Conservation (phyloP, 2,329 filamentous ascomycete species). For the Parastagonospora nodorum region DNA sequence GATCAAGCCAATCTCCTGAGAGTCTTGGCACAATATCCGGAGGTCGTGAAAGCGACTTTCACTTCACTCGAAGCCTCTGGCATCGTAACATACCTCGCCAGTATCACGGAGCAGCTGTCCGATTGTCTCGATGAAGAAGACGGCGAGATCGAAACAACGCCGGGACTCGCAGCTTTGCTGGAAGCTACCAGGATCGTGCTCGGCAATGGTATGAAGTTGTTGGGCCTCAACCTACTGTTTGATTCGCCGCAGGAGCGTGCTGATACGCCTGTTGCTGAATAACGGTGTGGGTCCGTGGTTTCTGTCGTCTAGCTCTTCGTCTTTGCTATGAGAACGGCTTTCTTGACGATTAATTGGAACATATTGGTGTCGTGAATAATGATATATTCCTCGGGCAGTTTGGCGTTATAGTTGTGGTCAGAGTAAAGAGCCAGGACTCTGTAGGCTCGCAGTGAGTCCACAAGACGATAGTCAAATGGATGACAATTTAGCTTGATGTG, state of each 20-base stretch:
- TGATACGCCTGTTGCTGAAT: constrained; percentile 28
- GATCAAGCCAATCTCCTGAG: constrained; percentile 33
- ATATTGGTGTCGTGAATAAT: too few relatives aligned
- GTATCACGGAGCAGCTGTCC: constrained; percentile 30
- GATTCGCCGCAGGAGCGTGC: constrained; percentile 20
- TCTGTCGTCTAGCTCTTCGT: too few relatives aligned
- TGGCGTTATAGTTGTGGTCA: too few relatives aligned
- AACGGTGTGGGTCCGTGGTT: too few relatives aligned
- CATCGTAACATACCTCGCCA: constrained; percentile 35
- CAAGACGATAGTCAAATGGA: too few relatives aligned
- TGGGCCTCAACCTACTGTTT: constrained; percentile 28
- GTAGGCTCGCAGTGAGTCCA: too few relatives aligned
- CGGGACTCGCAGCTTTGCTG: constrained; percentile 29
- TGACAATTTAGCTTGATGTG: too few relatives aligned
- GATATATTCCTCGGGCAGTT: too few relatives aligned
- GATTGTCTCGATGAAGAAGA: constrained; percentile 26
- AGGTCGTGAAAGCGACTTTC: constrained; percentile 31
- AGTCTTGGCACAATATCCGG: constrained; percentile 37
- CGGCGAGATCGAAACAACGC: constrained; percentile 9
- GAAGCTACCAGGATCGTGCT: constrained; percentile 35
- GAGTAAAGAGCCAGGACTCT: too few relatives aligned
- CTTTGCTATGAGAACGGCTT: too few relatives aligned
- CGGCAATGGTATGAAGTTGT: constrained; percentile 36
- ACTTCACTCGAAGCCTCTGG: constrained; percentile 34
- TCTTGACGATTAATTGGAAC: too few relatives aligned